Evolutionary conservation across 192 early-diverging fungal genomes (phyloP).

Genomic region (Thamnidium elegans): DNA sequence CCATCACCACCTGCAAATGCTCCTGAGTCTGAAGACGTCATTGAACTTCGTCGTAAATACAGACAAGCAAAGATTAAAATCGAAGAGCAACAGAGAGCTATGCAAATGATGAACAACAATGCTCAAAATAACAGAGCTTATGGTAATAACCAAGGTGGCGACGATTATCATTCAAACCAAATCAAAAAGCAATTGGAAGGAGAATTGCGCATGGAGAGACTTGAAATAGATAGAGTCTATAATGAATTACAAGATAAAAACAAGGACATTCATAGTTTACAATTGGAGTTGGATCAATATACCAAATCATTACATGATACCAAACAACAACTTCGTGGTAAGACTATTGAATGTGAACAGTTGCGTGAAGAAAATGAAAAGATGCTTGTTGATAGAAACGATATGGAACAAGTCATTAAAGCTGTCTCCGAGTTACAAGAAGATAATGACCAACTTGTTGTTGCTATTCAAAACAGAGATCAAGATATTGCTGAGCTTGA

Average conservation of each 20-base stretch:
- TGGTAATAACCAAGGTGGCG: not conserved
- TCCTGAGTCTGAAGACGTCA: constrained; percentile 14
- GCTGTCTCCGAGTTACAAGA: not conserved
- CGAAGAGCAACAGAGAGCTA: not conserved
- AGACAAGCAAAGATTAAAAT: not conserved
- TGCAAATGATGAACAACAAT: not conserved
- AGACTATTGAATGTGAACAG: constrained; percentile 23
- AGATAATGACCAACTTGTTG: constrained; percentile 22
- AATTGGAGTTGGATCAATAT: constrained; percentile 30
- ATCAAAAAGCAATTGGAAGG: not conserved
- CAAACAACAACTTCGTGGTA: constrained; percentile 25
- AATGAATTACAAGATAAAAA: constrained; percentile 43
- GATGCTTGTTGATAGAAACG: constrained; percentile 2
- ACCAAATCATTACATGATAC: constrained; percentile 9
- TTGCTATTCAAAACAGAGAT: constrained; percentile 30
- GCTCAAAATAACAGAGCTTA: not conserved
- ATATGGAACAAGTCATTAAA: not conserved
- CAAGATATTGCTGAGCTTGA: constrained; percentile 31
- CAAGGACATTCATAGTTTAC: constrained; percentile 36
- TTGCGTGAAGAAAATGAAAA: constrained; percentile 11
- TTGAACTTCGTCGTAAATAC: not conserved
- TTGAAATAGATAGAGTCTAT: constrained; percentile 41
- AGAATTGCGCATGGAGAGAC: constrained; percentile 12
- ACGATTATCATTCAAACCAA: not conserved
- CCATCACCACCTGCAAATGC: constrained; percentile 5